Conservation (phyloP, 805 yeast species). For the Saccharomycopsis oosterbeekiorum region DNA sequence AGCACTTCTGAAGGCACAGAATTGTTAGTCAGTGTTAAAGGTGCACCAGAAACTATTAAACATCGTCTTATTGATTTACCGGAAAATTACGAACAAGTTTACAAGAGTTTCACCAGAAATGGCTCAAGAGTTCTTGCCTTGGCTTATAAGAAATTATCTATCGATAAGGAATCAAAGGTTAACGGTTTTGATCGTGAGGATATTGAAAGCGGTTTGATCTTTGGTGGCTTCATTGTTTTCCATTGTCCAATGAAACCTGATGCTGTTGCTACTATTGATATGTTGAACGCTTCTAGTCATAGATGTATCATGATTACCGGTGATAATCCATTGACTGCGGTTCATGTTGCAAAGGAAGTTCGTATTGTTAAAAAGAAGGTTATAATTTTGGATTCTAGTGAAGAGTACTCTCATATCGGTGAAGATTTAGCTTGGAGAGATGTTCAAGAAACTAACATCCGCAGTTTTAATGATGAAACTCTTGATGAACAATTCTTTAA, state of each 20-base stretch:
- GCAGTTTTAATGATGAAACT: conserved; percentile 54
- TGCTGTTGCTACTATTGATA: conserved; percentile 79
- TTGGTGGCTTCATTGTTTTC: conserved; percentile 93
- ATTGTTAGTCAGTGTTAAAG: conserved; percentile 74
- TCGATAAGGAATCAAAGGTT: conserved; percentile 37
- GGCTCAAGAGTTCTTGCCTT: conserved; percentile 97
- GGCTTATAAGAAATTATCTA: conserved; percentile 67
- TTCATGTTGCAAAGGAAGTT: conserved; percentile 93
- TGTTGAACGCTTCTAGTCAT: conserved; percentile 92
- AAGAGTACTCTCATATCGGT: conserved; percentile 38
- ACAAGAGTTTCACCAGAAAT: conserved; percentile 83
- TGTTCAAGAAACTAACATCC: conserved; percentile 62
- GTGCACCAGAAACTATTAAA: conserved; percentile 95
- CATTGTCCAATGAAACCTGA: conserved; percentile 94
- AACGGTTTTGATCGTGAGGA: conserved; percentile 61
- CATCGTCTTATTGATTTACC: conserved; percentile 67
- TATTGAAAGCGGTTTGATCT: conserved; percentile 63
- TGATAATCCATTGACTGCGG: conserved; percentile 96
- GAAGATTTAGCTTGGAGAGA: conserved; percentile 74
- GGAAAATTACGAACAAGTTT: conserved; percentile 69
- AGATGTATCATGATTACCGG: conserved; percentile 98
- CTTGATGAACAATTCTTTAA: conserved; percentile 43
- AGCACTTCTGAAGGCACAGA: conserved; percentile 38
- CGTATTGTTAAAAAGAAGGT: conserved; percentile 76
- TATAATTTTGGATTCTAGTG: conserved; percentile 78